These are phyloP conservation scores for Solanum hybrid DNA, from an alignment of 305 asterid species.

Conservation along the genomic window DNA sequence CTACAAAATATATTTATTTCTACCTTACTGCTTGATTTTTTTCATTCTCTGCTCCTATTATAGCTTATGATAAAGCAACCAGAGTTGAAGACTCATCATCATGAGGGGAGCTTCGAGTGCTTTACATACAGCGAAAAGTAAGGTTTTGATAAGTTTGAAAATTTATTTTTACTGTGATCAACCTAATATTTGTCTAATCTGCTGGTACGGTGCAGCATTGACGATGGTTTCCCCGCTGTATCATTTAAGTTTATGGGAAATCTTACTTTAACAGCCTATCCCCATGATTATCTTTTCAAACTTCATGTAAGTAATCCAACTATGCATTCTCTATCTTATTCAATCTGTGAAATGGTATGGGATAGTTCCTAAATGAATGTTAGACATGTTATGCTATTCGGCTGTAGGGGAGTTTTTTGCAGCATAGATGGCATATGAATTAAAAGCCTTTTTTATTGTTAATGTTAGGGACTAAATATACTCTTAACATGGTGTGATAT, in stretches of 20 bases:
- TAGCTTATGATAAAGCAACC: constrained; percentile 46
- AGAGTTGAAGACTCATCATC: constrained; percentile 39
- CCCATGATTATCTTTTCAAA: constrained; percentile 19
- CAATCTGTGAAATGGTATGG: neutral
- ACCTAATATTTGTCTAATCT: neutral
- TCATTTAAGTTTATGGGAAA: constrained; percentile 12
- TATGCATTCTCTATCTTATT: neutral
- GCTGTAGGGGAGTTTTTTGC: neutral
- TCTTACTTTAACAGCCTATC: constrained; percentile 8
- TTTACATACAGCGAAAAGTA: constrained; percentile 43
- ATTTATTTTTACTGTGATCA: neutral
- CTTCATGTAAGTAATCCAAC: constrained; percentile 21
- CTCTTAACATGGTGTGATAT: neutral
- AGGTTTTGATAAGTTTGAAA: neutral
- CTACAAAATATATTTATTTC: neutral
- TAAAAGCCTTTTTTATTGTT: neutral
- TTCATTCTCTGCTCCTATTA: neutral
- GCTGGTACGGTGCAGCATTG: constrained; percentile 21
- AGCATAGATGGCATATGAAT: neutral
- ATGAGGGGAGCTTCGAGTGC: constrained; percentile 56
- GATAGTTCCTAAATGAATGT: neutral
- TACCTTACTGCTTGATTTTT: neutral
- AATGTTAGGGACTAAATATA: neutral
- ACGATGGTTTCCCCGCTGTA: constrained; percentile 15
- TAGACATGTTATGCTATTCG: neutral